Evolutionary conservation across 345 rosid genomes (phyloP), one percentile per base, ranked within the genome.

Genomic region (Arabis hirsuta): DNA sequence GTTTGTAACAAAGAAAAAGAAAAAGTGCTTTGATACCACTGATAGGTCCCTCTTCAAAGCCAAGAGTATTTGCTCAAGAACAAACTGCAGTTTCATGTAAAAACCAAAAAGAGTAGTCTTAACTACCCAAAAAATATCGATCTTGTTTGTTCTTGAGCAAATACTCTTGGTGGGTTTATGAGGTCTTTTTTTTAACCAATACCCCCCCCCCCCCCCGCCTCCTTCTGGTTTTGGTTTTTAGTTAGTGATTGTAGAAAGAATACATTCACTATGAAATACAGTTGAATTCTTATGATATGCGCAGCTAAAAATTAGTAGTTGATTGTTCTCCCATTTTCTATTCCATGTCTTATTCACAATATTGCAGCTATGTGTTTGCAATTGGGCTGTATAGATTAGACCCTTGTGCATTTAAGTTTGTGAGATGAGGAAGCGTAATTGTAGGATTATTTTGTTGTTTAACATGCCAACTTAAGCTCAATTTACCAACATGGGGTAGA

Each of bases 261-360:
- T 38, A 26, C 48, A 24, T 65, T 22, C 24, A 8, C 29, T 64
- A 65, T 46, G 14, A 45, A 41, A 62, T 27, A 6, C 16, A 31
- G 36, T 38, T 50, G 14, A 51, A 34, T 63, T 31, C 16, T 45
- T 62, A 31, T 46, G 12, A 11, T 63, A 11, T 24, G 16, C 53
- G 5, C 34, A 34, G 10, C 45, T 34, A 64, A 7, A 50, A 3
- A 50, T 2, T 53, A 27, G 19, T 31, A 55, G 22, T 24, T 50
- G 69, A 12, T 48, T 55, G 7, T 31, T 31, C 22, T 31, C 16
- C 3, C 39, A 26, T 26, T 55, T 2, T n/a, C 12, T 55, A 22
- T 20, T 65, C 44, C 19, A 34, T 48, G 32, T 65, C 43, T 65
- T 26, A 39, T 52, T 53, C 11, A 26, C 61, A 53, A n/a, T 41